A percentile compares a stretch with the other conserved stretches of the same genome.
Conservation (phyloP, 2,329 filamentous ascomycete species). For the Ophiostoma sp. region DNA sequence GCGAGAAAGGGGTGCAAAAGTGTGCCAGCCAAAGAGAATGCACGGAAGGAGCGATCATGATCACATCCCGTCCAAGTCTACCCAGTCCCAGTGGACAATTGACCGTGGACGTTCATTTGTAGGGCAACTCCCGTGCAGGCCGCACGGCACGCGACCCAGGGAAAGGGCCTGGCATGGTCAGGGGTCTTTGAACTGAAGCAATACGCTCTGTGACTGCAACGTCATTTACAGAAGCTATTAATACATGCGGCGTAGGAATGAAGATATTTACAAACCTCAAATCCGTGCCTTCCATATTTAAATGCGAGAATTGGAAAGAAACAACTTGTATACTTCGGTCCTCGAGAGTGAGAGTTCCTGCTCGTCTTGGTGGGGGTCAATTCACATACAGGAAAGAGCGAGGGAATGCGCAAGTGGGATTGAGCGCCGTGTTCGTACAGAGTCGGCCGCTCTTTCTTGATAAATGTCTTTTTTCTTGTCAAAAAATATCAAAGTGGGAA, state of each 20-base stretch:
- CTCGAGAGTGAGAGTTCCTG: no score
- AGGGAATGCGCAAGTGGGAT: background rate
- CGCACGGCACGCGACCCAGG: conserved; percentile 17
- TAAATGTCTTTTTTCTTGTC: background rate
- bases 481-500: background rate
- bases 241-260: background rate
- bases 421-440: background rate
- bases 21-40: background rate
- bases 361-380: conserved; percentile 2
- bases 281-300: background rate
- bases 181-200: background rate
- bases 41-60: background rate
- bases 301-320: background rate
- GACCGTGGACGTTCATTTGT: background rate
- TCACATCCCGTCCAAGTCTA: background rate
- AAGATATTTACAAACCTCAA: background rate
- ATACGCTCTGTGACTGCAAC: background rate
- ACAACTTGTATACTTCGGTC: background rate
- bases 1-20: background rate
- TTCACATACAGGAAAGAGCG: background rate
- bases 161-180: background rate
- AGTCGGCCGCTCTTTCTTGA: background rate
- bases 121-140: background rate
- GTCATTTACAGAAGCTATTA: background rate
- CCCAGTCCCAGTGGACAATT: background rate